Evolutionary conservation across 306 rosid genomes (phyloP).

Genomic region (Trifolium fragiferum): DNA sequence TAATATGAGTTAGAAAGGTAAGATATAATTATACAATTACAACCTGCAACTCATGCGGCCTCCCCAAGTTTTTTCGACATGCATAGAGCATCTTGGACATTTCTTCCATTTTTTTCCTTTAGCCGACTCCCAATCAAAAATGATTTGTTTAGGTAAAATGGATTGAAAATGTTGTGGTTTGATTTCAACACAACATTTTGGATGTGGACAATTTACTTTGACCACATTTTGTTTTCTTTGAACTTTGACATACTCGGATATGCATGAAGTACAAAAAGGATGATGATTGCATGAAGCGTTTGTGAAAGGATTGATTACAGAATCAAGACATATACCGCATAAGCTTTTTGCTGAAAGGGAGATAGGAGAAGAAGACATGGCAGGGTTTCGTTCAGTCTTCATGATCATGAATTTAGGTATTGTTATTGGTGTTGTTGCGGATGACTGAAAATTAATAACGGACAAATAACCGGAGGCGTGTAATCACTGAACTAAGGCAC

Average conservation of each 20-base stretch:
- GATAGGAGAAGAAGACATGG: too few species aligned
- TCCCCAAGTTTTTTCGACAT: neutral
- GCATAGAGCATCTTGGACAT: conserved; percentile 16
- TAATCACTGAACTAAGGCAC: too few species aligned
- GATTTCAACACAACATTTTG: conserved; percentile 7
- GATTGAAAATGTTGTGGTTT: neutral
- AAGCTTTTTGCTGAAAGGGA: too few species aligned
- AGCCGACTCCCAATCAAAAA: conserved; percentile 17
- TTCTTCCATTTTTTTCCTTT: neutral
- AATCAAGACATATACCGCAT: too few species aligned
- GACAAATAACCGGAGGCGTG: too few species aligned
- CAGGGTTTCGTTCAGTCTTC: too few species aligned
- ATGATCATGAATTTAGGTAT: too few species aligned
- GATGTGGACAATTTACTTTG: conserved; percentile 22
- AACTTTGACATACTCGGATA: conserved; percentile 7
- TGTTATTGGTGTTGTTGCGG: too few species aligned
- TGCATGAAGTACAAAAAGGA: conserved; percentile 23
- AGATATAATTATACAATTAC: neutral
- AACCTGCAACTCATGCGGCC: conserved; percentile 36
- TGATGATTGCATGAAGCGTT: conserved; percentile 13
- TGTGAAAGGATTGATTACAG: too few species aligned
- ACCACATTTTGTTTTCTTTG: conserved; percentile 5
- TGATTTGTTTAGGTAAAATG: neutral
- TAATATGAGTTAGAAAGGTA: too few species aligned
- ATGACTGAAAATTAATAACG: too few species aligned